These are phyloP conservation scores for Vigna mungo DNA, from an alignment of 306 rosid species.

Conservation along the genomic window DNA sequence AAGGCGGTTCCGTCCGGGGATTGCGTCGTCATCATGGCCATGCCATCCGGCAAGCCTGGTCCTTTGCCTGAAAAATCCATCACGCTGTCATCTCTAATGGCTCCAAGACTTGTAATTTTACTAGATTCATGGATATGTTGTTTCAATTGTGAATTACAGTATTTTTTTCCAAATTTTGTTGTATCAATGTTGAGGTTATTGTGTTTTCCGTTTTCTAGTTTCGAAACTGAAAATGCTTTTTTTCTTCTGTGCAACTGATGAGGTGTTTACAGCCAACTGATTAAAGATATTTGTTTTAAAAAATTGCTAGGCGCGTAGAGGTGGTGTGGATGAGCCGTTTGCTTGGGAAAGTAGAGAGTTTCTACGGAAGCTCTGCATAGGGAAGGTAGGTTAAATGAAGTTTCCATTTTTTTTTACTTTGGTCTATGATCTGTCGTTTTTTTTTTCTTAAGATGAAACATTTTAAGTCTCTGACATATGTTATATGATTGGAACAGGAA, in stretches of 20 bases:
- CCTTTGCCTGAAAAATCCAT: conserved; percentile 85
- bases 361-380: conserved; percentile 82
- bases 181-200: not conserved
- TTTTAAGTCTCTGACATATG: conserved; percentile 8
- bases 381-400: conserved; percentile 62
- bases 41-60: conserved; percentile 74
- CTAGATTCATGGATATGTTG: not conserved
- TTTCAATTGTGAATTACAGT: not conserved
- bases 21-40: conserved; percentile 81
- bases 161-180: not conserved
- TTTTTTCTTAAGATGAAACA: not conserved
- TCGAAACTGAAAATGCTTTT: not conserved
- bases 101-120: conserved; percentile 80
- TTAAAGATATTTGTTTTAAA: not conserved
- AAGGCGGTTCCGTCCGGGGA: conserved; percentile 95
- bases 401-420: not conserved
- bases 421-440: not conserved
- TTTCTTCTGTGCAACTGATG: not conserved
- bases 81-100: conserved; percentile 79
- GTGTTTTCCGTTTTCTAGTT: not conserved
- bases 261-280: not conserved
- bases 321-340: conserved; percentile 79
- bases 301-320: conserved; percentile 73
- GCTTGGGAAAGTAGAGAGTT: conserved; percentile 95
- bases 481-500: conserved; percentile 59